Evolutionary conservation across 352 stramenopile genomes (phyloP), one percentile per base, ranked within the genome.

Genomic region (Phytopythium kandeliae): DNA sequence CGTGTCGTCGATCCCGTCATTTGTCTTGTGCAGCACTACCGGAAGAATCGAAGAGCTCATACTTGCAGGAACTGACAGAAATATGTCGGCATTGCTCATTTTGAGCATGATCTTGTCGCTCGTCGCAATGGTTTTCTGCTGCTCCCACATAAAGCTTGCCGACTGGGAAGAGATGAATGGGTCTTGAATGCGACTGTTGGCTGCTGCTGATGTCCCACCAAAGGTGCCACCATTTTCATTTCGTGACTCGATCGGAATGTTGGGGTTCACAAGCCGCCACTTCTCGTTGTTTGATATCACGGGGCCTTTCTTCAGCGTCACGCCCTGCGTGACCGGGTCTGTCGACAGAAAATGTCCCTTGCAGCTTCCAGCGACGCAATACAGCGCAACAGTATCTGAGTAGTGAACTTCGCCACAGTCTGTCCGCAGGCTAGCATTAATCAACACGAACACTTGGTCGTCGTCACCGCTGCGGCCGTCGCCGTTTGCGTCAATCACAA

Each of bases 261-360:
- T 60, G 37, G 80, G 77, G 21, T 89, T 84, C 42, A 87, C 61
- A 8, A 95, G 63, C 16, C 71, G 74, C 74, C 84, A 95, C 37
- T 92, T 95, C 51, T 95, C 84, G 11, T 58, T 70, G 48, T 82
- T 88, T 0, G 77, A 85, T 35, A 95, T 86, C 3, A 89, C 75
- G 1, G 81, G 81, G 0, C 79, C 79, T 42, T 85, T 86, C 58
- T 89, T 90, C 44, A 66, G 78, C 17, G 67, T 81, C 12, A 92
- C 31, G 26, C 70, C 60, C 24, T 86, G 64, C 6, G 73, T 86
- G 35, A 55, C 55, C 24, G 63, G 57, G 63, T 92, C 79, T 24
- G 81, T 61, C 3, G 84, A 95, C 24, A 95, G 54, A 26, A 91
- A 92, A 17, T 85, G 72, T 11, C 82, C 74, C 47, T 72, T 82